Conservation (phyloP, 2,329 filamentous ascomycete species). For the Colletotrichum tofieldiae region DNA sequence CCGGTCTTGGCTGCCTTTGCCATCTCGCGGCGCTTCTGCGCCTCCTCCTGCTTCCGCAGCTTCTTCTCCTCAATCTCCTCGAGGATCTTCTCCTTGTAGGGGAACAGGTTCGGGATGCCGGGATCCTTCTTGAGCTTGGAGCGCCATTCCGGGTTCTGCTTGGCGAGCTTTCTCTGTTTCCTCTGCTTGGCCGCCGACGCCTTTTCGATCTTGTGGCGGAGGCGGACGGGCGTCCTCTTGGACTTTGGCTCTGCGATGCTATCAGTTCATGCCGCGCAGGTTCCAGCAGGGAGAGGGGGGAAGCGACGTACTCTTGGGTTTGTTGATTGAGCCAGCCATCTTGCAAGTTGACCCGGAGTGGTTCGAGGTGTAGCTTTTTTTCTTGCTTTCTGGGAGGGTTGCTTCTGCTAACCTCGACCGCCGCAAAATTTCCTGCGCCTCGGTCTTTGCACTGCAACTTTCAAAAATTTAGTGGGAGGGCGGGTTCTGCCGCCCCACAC, state of each 20-base stretch:
- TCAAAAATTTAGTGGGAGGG: conserved; percentile 45
- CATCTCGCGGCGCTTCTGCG: conserved; percentile 78
- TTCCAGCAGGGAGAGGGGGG: neutral
- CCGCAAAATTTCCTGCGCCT: conserved; percentile 38
- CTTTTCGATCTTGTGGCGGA: conserved; percentile 97
- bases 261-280: conserved; percentile 12
- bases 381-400: neutral
- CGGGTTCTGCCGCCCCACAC: conserved; percentile 40
- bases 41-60: conserved; percentile 85
- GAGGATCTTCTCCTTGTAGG: conserved; percentile 96
- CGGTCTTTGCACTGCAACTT: conserved; percentile 28
- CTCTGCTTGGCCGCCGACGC: conserved; percentile 90
- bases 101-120: conserved; percentile 96
- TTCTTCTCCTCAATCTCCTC: conserved; percentile 94
- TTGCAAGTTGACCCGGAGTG: conserved; percentile 37
- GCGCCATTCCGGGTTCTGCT: conserved; percentile 98
- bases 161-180: conserved; percentile 89
- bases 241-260: conserved; percentile 84
- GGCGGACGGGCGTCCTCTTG: conserved; percentile 89
- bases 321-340: conserved; percentile 71
- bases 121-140: conserved; percentile 97
- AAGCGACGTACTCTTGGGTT: conserved; percentile 65
- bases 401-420: conserved; percentile 23
- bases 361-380: neutral
- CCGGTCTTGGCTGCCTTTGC: conserved; percentile 77